phyloP scores from a whole-genome alignment of 495 filamentous ascomycete genomes.

The Pseudevernia furfuracea region DNA sequence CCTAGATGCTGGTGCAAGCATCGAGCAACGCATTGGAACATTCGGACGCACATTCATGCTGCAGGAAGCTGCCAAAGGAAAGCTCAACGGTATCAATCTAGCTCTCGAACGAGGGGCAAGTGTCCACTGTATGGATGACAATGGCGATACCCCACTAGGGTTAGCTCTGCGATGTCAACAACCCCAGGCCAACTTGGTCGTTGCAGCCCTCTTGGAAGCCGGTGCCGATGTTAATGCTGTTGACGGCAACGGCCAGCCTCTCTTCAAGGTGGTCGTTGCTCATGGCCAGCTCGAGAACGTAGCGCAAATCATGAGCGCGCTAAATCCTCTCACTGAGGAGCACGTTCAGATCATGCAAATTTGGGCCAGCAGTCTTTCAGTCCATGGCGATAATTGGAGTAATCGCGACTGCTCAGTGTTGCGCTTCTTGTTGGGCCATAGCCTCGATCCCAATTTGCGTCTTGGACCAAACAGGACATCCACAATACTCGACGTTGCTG shows the following conservation, averaged over 20 bases:
- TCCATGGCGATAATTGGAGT: conserved; percentile 10
- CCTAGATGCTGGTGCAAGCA: conserved; percentile 14
- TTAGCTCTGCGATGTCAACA: conserved; percentile 24
- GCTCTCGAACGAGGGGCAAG: conserved; percentile 9
- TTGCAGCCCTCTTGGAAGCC: conserved; percentile 22
- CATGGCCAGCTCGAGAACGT: conserved; percentile 6
- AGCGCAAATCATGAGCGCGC: conserved; percentile 8
- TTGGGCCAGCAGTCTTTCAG: conserved; percentile 7
- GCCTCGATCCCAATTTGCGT: conserved; percentile 16
- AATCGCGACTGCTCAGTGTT: conserved; percentile 8
- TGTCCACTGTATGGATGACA: conserved; percentile 14
- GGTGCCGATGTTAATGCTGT: conserved; percentile 27
- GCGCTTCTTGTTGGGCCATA: conserved; percentile 7
- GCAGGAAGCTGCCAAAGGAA: conserved; percentile 19
- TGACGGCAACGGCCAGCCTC: conserved; percentile 24
- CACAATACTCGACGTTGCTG: conserved; percentile 10
- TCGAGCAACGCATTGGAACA: conserved; percentile 15
- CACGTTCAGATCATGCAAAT: not conserved
- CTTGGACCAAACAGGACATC: conserved; percentile 9
- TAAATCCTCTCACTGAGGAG: conserved; percentile 8
- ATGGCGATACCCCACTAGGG: conserved; percentile 28
- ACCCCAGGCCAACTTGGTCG: conserved; percentile 20
- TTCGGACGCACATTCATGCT: conserved; percentile 21
- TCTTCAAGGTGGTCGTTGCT: conserved; percentile 10
- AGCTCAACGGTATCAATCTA: conserved; percentile 14